These are phyloP conservation scores for Symmetrospora coprosmae DNA, from an alignment of 768 basidiomycete genomes.

Conservation along the genomic window DNA sequence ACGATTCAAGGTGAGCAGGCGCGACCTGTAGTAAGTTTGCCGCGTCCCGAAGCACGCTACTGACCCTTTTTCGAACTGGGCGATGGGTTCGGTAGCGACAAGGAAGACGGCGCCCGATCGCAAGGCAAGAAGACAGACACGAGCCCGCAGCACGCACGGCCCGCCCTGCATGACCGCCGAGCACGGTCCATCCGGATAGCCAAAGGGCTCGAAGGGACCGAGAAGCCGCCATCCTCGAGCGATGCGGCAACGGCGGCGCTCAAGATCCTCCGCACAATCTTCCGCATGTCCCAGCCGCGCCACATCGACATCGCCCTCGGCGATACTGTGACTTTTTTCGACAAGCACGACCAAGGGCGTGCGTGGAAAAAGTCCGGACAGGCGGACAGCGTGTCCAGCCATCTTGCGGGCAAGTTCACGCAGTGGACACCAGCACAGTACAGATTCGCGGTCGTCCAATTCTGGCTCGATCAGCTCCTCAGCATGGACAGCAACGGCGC, in stretches of 20 bases:
- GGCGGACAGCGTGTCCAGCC: no score
- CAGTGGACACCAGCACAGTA: slow-evolving; percentile 16
- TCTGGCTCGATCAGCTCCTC: slow-evolving; percentile 3
- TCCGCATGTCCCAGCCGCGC: slow-evolving; percentile 11
- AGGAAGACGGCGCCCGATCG: no score
- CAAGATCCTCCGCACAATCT: background rate
- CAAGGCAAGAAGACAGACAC: no score
- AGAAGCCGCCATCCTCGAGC: background rate
- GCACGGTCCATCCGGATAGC: slow-evolving; percentile 7
- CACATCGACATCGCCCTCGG: slow-evolving; percentile 2
- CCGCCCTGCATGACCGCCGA: background rate
- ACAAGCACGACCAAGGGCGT: background rate
- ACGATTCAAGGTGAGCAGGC: no score
- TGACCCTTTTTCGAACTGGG: no score
- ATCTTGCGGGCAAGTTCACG: background rate
- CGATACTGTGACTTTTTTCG: background rate
- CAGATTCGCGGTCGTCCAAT: slow-evolving; percentile 11
- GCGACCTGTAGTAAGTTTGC: no score
- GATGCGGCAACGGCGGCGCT: background rate
- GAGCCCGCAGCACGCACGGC: no score
- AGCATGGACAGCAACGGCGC: background rate
- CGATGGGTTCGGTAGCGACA: no score
- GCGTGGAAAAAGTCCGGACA: background rate
- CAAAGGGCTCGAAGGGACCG: slow-evolving; percentile 12
- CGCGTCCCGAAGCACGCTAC: no score